Percentiles rank a stretch among this genome's conserved stretches.
Evolutionary conservation across 225 moss, liverwort and hornwort species (phyloP).

Genomic region (Pseudoscleropodium purum): DNA sequence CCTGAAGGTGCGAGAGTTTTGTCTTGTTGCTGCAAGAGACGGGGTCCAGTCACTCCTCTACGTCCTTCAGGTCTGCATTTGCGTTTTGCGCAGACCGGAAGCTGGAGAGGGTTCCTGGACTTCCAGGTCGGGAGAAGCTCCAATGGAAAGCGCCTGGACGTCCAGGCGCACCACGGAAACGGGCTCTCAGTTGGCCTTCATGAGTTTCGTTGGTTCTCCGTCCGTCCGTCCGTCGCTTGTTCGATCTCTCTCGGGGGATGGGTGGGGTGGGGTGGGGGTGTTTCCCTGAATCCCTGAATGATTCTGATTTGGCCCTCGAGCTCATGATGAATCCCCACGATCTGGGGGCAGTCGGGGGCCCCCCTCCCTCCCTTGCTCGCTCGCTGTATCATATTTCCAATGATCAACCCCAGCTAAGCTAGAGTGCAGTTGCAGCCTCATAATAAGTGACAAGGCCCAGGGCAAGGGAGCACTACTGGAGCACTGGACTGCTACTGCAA

Average conservation of each 20-base stretch:
- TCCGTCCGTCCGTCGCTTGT: background rate
- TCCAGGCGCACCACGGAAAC: too few relatives aligned
- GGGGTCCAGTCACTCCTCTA: too few relatives aligned
- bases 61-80: too few relatives aligned
- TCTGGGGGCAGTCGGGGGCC: background rate
- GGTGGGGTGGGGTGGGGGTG: too few relatives aligned
- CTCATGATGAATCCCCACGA: constrained; percentile 5
- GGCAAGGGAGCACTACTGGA: background rate
- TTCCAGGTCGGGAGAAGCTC: too few relatives aligned
- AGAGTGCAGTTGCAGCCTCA: background rate
- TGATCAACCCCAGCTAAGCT: background rate
- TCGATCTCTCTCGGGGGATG: background rate
- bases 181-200: too few relatives aligned
- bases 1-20: too few relatives aligned
- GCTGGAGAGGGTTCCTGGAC: too few relatives aligned
- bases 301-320: background rate
- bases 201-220: background rate
- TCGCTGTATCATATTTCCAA: background rate
- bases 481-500: background rate
- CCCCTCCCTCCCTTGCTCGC: background rate
- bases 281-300: background rate
- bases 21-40: too few relatives aligned
- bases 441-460: background rate
- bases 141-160: too few relatives aligned
- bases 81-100: too few relatives aligned